These are phyloP conservation scores for Sporisorium iseilematis-ciliati DNA, from an alignment of 1,284 basidiomycete species.

Conservation along the genomic window DNA sequence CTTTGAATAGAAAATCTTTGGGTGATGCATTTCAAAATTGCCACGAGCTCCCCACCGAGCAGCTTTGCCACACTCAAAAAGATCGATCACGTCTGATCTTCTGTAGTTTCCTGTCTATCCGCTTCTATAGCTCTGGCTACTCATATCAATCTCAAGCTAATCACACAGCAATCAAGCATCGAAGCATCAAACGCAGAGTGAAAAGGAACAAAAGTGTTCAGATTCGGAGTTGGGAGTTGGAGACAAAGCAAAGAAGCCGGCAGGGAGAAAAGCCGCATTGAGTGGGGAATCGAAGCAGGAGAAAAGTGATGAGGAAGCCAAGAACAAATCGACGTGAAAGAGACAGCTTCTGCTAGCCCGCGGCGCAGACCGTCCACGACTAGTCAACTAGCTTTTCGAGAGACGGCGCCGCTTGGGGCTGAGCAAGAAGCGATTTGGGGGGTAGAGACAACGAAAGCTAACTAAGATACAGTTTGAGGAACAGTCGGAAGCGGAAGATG, in stretches of 20 bases:
- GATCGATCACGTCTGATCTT: conserved; percentile 5
- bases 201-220: not conserved
- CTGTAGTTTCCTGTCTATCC: not conserved
- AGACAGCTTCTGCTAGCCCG: conserved; percentile 8
- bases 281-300: not conserved
- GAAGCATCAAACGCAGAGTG: not conserved
- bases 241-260: too few relatives aligned
- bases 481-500: not conserved
- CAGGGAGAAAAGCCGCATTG: not conserved
- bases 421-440: not conserved
- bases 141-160: not conserved
- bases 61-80: too few relatives aligned
- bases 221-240: not conserved
- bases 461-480: conserved; percentile 40
- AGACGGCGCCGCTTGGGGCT: conserved; percentile 39
- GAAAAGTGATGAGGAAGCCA: not conserved
- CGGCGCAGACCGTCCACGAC: conserved; percentile 41
- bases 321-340: not conserved
- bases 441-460: conserved; percentile 9
- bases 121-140: not conserved
- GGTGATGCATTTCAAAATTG: not conserved
- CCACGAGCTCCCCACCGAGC: not conserved
- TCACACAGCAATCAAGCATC: not conserved
- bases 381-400: conserved; percentile 11
- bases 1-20: not conserved